phyloP scores from a whole-genome alignment of 2,329 filamentous ascomycete genomes.

The Calonectria montana region DNA sequence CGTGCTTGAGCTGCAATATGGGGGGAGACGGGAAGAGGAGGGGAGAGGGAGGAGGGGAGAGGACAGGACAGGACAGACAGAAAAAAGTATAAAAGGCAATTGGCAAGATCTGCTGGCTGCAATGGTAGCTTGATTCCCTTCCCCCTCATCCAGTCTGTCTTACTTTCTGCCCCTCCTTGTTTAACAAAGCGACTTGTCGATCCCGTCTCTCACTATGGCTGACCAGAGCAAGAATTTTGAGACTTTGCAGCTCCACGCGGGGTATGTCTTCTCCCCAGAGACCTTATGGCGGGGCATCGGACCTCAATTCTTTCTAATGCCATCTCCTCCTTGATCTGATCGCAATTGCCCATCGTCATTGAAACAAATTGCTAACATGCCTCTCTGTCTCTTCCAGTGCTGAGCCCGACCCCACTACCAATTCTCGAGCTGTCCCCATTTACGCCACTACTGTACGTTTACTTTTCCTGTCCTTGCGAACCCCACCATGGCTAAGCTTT shows the following conservation, averaged over 20 bases:
- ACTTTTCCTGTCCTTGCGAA: neutral
- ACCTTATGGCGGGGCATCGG: slow-evolving; percentile 32
- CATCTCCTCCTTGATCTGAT: neutral
- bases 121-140: neutral
- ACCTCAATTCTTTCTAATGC: neutral
- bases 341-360: slow-evolving; percentile 2
- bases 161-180: slow-evolving; percentile 37
- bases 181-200: slow-evolving; percentile 5
- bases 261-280: slow-evolving; percentile 61
- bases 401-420: slow-evolving; percentile 82
- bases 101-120: slow-evolving; percentile 16
- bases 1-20: slow-evolving; percentile 11
- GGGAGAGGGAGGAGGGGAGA: neutral
- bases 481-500: neutral
- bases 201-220: slow-evolving; percentile 44
- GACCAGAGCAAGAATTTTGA: slow-evolving; percentile 76
- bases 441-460: slow-evolving; percentile 82
- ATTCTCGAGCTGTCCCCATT: slow-evolving; percentile 92
- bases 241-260: slow-evolving; percentile 87
- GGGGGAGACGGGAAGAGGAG: neutral
- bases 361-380: slow-evolving; percentile 18
- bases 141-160: neutral
- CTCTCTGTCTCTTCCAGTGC: slow-evolving; percentile 65
- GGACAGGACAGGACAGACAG: neutral
- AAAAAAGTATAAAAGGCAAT: slow-evolving; percentile 41